Conservation (phyloP, 345 rosid genomes). For the Limnanthes douglasii region DNA sequence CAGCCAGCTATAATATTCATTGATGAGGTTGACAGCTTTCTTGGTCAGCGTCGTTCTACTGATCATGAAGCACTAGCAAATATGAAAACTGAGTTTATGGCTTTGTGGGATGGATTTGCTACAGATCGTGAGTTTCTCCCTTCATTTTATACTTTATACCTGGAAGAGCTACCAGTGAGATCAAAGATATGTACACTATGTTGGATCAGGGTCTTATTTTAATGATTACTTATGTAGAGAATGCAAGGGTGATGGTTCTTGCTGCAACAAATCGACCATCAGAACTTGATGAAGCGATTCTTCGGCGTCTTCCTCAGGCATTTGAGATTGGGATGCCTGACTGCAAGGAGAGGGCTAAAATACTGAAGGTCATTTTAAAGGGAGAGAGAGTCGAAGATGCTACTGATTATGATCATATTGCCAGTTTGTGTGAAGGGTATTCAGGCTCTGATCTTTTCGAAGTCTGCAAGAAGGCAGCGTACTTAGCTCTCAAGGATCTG, state of each 20-base stretch:
- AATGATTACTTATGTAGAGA: conserved; percentile 25
- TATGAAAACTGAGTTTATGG: conserved; percentile 99
- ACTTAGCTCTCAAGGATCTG: conserved; percentile 73
- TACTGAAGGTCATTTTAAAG: conserved; percentile 72
- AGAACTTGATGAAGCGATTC: conserved; percentile 95
- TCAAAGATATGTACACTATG: not conserved
- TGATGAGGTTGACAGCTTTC: conserved; percentile 95
- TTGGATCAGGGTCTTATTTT: not conserved
- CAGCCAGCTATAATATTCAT: conserved; percentile 95
- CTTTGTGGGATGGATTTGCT: conserved; percentile 97
- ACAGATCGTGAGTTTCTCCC: conserved; percentile 71
- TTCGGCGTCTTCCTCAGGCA: conserved; percentile 90
- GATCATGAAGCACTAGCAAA: conserved; percentile 88
- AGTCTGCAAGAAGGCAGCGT: conserved; percentile 95
- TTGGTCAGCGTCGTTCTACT: conserved; percentile 81
- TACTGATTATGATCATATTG: conserved; percentile 55
- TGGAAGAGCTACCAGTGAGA: not conserved
- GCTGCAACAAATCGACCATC: conserved; percentile 98
- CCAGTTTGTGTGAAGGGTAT: conserved; percentile 64
- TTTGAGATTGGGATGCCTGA: conserved; percentile 96
- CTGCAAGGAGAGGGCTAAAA: conserved; percentile 48
- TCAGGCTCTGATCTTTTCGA: conserved; percentile 95
- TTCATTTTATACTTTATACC: not conserved
- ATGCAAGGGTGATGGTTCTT: conserved; percentile 95
- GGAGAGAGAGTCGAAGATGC: conserved; percentile 52